Evolutionary conservation across 768 basidiomycete genomes (phyloP).

Genomic region (Phlebiopsis gigantea): DNA sequence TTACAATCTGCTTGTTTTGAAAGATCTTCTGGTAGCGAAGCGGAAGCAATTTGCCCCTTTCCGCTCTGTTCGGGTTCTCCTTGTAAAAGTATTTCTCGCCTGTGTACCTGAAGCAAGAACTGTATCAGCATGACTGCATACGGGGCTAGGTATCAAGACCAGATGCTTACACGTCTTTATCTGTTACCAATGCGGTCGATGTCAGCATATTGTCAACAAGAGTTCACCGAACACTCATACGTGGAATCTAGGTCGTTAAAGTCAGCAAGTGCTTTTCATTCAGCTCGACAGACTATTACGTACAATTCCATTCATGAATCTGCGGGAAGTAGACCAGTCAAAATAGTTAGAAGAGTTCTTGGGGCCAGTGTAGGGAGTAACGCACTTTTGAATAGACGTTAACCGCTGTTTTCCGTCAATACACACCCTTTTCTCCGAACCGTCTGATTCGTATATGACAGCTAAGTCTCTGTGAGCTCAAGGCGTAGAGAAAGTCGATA

Average conservation of each 20-base stretch:
- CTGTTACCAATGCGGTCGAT: conserved; percentile 19
- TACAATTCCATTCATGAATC: conserved; percentile 69
- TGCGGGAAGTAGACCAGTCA: conserved; percentile 18
- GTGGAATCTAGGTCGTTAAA: conserved; percentile 41
- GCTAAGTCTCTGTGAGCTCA: conserved; percentile 27
- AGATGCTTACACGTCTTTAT: conserved; percentile 42
- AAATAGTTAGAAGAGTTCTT: no score
- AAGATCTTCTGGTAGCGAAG: conserved; percentile 54
- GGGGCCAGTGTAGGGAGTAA: not conserved
- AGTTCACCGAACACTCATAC: conserved; percentile 30
- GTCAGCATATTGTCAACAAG: not conserved
- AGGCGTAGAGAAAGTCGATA: not conserved
- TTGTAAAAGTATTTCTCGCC: conserved; percentile 54
- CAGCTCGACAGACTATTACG: conserved; percentile 23
- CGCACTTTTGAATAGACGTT: conserved; percentile 67
- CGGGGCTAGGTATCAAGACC: not conserved
- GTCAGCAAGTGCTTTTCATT: conserved; percentile 1
- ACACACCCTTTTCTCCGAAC: conserved; percentile 59
- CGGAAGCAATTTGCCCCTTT: conserved; percentile 37
- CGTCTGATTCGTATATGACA: conserved; percentile 50
- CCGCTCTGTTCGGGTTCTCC: conserved; percentile 18
- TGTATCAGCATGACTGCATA: not conserved
- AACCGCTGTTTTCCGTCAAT: conserved; percentile 81
- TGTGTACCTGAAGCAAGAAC: conserved; percentile 26
- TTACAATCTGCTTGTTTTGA: conserved; percentile 60